phyloP scores from a whole-genome alignment of 1,139 yeast genomes.

The Taphrina deformans region DNA sequence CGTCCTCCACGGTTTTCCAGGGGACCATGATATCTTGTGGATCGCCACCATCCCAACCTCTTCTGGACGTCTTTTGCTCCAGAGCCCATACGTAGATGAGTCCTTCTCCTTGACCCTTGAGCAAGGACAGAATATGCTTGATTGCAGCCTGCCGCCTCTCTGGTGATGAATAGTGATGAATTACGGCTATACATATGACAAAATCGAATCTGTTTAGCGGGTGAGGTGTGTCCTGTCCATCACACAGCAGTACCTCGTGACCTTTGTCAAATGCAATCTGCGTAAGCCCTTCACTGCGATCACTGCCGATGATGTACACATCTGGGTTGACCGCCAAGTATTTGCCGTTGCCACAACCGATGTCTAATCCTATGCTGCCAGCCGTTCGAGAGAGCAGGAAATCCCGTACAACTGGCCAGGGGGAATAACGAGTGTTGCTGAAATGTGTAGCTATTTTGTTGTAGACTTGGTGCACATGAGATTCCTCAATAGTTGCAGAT shows the following conservation, averaged over 20 bases:
- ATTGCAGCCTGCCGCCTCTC: slow-evolving; percentile 78
- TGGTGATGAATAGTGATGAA: slow-evolving; percentile 88
- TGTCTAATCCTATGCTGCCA: slow-evolving; percentile 56
- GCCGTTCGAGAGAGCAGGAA: slow-evolving; percentile 53
- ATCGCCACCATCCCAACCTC: slow-evolving; percentile 88
- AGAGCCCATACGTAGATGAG: slow-evolving; percentile 94
- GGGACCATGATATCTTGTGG: slow-evolving; percentile 94
- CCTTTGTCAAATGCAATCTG: slow-evolving; percentile 58
- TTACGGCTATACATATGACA: slow-evolving; percentile 92
- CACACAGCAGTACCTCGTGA: slow-evolving; percentile 65
- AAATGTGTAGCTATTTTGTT: slow-evolving; percentile 90
- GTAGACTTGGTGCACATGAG: slow-evolving; percentile 83
- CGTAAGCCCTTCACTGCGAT: slow-evolving; percentile 67
- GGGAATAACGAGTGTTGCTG: slow-evolving; percentile 89
- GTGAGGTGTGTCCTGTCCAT: slow-evolving; percentile 74
- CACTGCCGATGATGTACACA: slow-evolving; percentile 75
- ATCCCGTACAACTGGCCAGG: slow-evolving; percentile 92
- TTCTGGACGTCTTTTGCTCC: slow-evolving; percentile 79
- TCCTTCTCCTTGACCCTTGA: slow-evolving; percentile 54
- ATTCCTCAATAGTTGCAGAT: slow-evolving; percentile 53
- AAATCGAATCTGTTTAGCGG: slow-evolving; percentile 64
- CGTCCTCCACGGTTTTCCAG: slow-evolving; percentile 60
- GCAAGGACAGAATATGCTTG: slow-evolving; percentile 59
- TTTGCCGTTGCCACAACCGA: slow-evolving; percentile 97
- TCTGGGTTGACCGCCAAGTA: slow-evolving; percentile 71